These are phyloP conservation scores for Volvariella volvacea DNA, from an alignment of 1,284 basidiomycete genomes.

Conservation along the genomic window DNA sequence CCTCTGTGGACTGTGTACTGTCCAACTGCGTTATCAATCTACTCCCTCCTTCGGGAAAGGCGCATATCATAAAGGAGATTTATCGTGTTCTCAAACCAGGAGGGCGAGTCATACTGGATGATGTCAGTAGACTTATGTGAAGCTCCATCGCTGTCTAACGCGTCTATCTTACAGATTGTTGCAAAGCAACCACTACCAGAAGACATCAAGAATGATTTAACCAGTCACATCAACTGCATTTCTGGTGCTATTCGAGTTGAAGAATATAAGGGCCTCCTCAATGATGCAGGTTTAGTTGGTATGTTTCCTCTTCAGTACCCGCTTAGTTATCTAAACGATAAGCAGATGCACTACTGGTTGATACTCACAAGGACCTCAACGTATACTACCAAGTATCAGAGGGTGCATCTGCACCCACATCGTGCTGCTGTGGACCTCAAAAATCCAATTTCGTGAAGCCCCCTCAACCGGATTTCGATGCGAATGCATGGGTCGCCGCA, in stretches of 20 bases:
- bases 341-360: constrained; percentile 32
- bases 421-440: too few species aligned
- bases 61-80: constrained; percentile 32
- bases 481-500: constrained; percentile 19
- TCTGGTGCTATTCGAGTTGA: constrained; percentile 31
- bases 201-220: constrained; percentile 30
- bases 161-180: constrained; percentile 28
- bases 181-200: constrained; percentile 33
- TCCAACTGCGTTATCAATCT: constrained; percentile 53
- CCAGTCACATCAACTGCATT: constrained; percentile 35
- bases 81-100: constrained; percentile 42
- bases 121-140: too few species aligned
- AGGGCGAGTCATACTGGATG: constrained; percentile 36
- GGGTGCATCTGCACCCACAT: too few species aligned
- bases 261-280: constrained; percentile 29
- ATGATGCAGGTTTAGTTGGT: too few species aligned
- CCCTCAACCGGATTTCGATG: not conserved
- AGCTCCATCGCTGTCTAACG: too few species aligned
- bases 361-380: constrained; percentile 33
- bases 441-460: too few species aligned
- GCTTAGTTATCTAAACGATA: too few species aligned
- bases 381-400: constrained; percentile 27
- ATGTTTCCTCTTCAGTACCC: constrained; percentile 25
- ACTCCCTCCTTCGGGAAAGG: constrained; percentile 33
- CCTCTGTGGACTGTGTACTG: constrained; percentile 43